A percentile compares a stretch with the other conserved stretches of the same genome.
Conservation (phyloP, 164 flowering plant genomes). For the Brasenia schreberi region DNA sequence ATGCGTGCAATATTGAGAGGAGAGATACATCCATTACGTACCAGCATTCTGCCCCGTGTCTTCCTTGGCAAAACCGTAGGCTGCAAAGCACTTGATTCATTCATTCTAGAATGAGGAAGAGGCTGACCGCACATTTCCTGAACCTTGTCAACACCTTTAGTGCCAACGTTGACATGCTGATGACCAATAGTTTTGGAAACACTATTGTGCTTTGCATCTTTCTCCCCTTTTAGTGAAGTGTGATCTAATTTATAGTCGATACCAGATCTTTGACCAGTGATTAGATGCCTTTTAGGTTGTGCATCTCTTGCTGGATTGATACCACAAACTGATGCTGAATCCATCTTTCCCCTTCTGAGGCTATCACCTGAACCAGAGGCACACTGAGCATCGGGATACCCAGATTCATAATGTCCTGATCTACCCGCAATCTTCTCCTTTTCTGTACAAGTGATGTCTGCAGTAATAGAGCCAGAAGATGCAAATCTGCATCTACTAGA, state of each 20-base stretch:
- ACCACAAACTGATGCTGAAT: neutral
- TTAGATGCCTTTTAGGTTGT: neutral
- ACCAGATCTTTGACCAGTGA: neutral
- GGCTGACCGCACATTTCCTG: conserved; percentile 12
- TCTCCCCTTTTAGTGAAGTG: neutral
- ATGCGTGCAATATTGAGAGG: conserved; percentile 44
- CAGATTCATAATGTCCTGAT: conserved; percentile 2
- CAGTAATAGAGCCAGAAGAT: neutral
- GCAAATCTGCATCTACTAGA: neutral
- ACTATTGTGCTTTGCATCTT: neutral
- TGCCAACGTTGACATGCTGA: neutral
- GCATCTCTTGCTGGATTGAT: neutral
- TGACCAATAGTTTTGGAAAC: neutral
- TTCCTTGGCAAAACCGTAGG: conserved; percentile 21
- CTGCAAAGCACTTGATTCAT: conserved; percentile 3
- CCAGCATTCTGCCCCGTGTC: conserved; percentile 47
- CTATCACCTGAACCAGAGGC: conserved; percentile 9
- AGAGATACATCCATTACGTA: conserved; percentile 79
- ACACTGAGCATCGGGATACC: conserved; percentile 13
- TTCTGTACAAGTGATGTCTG: neutral
- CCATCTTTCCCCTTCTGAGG: neutral
- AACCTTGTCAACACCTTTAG: neutral
- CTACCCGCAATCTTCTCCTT: neutral
- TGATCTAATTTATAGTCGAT: neutral
- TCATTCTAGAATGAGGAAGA: conserved; percentile 7